A percentile compares a stretch with the other conserved stretches of the same genome.
phyloP scores from a whole-genome alignment of 331 rosid species.

The Malus hybrid region DNA sequence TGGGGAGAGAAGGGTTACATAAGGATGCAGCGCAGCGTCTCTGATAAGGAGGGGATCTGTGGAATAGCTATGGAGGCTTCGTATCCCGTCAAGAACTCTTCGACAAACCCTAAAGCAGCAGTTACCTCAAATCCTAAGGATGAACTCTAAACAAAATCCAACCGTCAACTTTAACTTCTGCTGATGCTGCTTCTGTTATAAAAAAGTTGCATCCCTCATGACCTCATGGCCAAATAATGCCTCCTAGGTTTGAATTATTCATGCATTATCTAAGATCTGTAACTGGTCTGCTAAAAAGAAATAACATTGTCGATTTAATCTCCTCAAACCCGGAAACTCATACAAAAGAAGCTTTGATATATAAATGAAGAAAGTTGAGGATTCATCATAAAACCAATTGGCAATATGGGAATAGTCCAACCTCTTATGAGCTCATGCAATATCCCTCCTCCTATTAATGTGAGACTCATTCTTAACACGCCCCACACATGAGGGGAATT shows the following conservation, averaged over 20 bases:
- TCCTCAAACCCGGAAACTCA: neutral
- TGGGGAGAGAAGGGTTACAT: conserved; percentile 95
- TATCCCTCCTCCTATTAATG: too few species aligned
- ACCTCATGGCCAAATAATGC: conserved; percentile 15
- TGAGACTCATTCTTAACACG: too few species aligned
- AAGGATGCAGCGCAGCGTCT: conserved; percentile 43
- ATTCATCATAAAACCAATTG: too few species aligned
- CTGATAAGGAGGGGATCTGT: conserved; percentile 46
- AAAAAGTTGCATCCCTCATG: conserved; percentile 7
- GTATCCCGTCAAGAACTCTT: conserved; percentile 67
- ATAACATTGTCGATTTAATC: conserved; percentile 4
- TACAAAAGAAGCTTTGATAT: neutral
- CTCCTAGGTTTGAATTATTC: conserved; percentile 5
- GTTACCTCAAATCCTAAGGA: conserved; percentile 31
- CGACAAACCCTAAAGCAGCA: conserved; percentile 28
- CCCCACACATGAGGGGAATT: too few species aligned
- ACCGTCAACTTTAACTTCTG: neutral
- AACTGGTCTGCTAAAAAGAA: neutral
- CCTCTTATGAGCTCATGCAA: too few species aligned
- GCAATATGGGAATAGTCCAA: too few species aligned
- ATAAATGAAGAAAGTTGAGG: neutral
- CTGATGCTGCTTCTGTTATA: neutral
- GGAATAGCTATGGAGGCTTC: conserved; percentile 87
- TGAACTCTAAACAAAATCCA: conserved; percentile 41
- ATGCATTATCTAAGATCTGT: conserved; percentile 13